Evolutionary conservation across 1,284 basidiomycete genomes (phyloP), one percentile per base, ranked within the genome.

Genomic region (Melampsora abietis-canadensis): DNA sequence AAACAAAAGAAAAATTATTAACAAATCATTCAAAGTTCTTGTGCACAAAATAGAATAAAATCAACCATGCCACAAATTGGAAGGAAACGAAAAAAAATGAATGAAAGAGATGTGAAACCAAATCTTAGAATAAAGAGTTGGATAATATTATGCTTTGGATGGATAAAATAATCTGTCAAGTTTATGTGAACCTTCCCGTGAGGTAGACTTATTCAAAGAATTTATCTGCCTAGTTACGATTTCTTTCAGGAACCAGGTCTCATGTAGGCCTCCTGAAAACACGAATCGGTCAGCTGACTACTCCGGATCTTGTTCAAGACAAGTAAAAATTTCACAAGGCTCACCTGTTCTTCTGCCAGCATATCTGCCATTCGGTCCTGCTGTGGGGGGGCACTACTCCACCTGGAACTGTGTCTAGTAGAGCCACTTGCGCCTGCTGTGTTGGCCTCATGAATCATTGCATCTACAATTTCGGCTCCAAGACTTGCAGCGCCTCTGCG

Each of bases 381-480:
- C 14, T 60, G 78, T 74, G 17, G 76, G 77, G 12, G 83, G 82
- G 12, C 77, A 78, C 30, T 78, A 83, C 68, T 81, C 83, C 27
- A 80, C 81, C 66, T 82, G 82, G 76, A 83, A 81, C 66, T 79
- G 82, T n/a, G 81, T 44, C 40, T 44, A 44, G 40, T 15, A 15
- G 40, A 14, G 3, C 40, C 40, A 84, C 72, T 83, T 84, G 84
- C 66, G 76, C 82, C 80, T 76, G 76, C 2, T 61, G 70, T 31
- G 64, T 78, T 51, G 75, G 76, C 62, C 76, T 68, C 66, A 75
- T 76, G 65, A 80, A 83, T 31, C 83, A 60, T 65, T 0, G 68
- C 61, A 40, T 76, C 59, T 2, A 66, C 76, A 15, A 76, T 48
- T 6, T 54, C 63, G 48, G 66, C 37, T 5, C 30, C 61, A 2